Conservation (phyloP, 805 yeast genomes). For the Schwanniomyces pseudopolymorphus region DNA sequence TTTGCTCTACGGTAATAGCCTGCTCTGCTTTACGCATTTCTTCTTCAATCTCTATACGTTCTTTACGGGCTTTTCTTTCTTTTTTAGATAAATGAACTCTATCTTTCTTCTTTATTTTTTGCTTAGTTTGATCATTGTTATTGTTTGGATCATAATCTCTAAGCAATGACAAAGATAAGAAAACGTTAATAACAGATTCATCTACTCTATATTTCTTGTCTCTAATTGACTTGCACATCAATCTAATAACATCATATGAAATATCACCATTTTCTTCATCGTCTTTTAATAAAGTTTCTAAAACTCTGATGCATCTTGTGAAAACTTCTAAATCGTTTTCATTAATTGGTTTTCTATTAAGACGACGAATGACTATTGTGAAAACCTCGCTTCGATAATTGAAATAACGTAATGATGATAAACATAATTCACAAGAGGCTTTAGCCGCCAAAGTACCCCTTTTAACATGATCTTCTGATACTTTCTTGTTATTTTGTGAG, state of each 20-base stretch:
- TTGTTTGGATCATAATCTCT: constrained; percentile 72
- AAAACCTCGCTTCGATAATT: constrained; percentile 79
- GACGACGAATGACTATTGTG: constrained; percentile 62
- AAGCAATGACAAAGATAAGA: constrained; percentile 65
- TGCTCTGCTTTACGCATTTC: constrained; percentile 87
- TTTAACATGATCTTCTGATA: constrained; percentile 33
- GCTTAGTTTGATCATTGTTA: constrained; percentile 39
- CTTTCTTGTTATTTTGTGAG: constrained; percentile 32
- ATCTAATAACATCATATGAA: constrained; percentile 69
- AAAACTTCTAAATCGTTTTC: constrained; percentile 49
- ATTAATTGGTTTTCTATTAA: constrained; percentile 59
- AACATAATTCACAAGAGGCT: constrained; percentile 74
- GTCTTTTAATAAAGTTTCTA: constrained; percentile 70
- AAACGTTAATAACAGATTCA: constrained; percentile 73
- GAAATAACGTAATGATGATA: constrained; percentile 69
- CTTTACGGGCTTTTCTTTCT: constrained; percentile 85
- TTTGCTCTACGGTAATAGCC: constrained; percentile 81
- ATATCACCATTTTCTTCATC: constrained; percentile 81
- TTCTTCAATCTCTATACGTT: constrained; percentile 80
- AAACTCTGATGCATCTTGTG: constrained; percentile 56
- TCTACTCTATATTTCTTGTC: constrained; percentile 78
- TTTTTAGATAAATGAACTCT: constrained; percentile 89
- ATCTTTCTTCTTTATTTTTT: constrained; percentile 76
- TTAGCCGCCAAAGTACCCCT: constrained; percentile 62
- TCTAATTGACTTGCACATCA: constrained; percentile 67